Evolutionary conservation across 2,329 filamentous ascomycete species (phyloP).

Genomic region (Hymenoscyphus fructigenus): DNA sequence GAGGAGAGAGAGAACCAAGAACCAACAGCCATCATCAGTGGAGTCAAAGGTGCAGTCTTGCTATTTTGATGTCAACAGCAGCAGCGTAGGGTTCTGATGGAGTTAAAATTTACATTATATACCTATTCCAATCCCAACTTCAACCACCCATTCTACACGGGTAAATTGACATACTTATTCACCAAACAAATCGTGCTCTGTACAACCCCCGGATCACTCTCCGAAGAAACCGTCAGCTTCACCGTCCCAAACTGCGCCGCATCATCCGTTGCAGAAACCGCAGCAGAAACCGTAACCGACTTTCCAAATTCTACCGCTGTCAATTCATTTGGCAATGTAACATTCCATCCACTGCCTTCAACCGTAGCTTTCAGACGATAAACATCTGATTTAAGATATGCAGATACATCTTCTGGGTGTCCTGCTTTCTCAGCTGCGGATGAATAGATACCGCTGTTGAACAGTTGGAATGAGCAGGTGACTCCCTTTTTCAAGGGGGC

Average conservation of each 20-base stretch:
- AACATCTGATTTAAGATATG: conserved; percentile 18
- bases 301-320: conserved; percentile 10
- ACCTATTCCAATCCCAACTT: not conserved
- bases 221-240: conserved; percentile 17
- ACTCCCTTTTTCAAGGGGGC: conserved; percentile 9
- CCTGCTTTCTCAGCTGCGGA: not conserved
- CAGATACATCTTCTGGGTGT: conserved; percentile 13
- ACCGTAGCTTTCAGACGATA: conserved; percentile 17
- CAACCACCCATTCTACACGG: not conserved
- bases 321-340: conserved; percentile 19
- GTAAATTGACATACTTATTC: not conserved
- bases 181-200: conserved; percentile 3
- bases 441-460: conserved; percentile 12
- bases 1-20: too few relatives aligned
- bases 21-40: too few relatives aligned
- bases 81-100: not conserved
- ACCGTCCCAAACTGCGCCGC: conserved; percentile 9
- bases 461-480: conserved; percentile 17
- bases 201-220: conserved; percentile 7
- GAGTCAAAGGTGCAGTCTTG: too few relatives aligned
- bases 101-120: not conserved
- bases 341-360: conserved; percentile 15
- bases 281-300: conserved; percentile 4
- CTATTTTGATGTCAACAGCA: not conserved
- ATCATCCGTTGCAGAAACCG: conserved; percentile 4